Evolutionary conservation across 371 early-diverging fungal genomes (phyloP).

Genomic region (Mucor racemosus): DNA sequence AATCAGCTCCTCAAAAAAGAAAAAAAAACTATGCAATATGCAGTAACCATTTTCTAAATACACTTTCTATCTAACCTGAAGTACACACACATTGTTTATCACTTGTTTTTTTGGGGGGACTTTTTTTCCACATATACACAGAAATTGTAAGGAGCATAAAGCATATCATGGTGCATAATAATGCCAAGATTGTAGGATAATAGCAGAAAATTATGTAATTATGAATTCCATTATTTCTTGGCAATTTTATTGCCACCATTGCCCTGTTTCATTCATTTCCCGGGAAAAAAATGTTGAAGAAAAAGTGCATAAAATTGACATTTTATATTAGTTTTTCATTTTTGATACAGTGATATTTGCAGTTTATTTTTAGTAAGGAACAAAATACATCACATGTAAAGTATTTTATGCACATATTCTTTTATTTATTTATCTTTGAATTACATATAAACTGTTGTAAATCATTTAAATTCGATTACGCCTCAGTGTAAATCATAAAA

Average conservation of each 20-base stretch:
- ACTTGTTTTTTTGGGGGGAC: too few relatives aligned
- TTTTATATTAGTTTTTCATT: neutral
- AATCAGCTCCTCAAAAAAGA: neutral
- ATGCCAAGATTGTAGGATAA: constrained; percentile 7
- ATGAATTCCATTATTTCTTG: neutral
- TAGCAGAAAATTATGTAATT: constrained; percentile 2
- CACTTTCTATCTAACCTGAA: neutral
- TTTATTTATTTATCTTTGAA: neutral
- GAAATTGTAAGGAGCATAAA: constrained; percentile 9
- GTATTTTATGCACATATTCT: neutral
- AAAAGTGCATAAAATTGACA: neutral
- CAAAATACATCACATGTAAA: constrained; percentile 13
- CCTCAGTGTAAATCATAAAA: neutral
- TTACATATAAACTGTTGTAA: neutral
- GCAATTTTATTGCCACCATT: neutral
- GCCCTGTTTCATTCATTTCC: constrained; percentile 6
- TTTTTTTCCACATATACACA: neutral
- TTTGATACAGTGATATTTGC: neutral
- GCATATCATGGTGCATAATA: constrained; percentile 2
- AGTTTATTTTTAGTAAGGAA: neutral
- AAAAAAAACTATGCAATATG: neutral
- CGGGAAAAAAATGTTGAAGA: neutral
- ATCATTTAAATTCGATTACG: constrained; percentile 2
- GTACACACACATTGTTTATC: neutral
- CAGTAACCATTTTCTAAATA: neutral